Percentiles rank a stretch among this genome's conserved stretches.
These are phyloP conservation scores for Martiniozyma asiatica DNA, from an alignment of 1,139 yeast genomes.

Conservation along the genomic window DNA sequence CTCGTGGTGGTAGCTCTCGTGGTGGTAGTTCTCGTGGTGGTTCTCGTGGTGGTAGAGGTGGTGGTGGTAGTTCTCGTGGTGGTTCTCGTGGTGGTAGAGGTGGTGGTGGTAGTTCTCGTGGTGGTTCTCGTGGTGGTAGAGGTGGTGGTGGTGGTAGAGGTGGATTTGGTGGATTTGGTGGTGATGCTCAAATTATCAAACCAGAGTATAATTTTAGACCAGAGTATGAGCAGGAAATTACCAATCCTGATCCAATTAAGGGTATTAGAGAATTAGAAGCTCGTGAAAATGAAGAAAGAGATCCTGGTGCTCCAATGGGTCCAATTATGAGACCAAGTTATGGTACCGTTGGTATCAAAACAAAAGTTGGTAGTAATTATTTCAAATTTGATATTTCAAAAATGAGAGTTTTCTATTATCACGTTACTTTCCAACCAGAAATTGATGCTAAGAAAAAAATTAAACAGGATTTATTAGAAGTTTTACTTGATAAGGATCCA, in stretches of 20 bases:
- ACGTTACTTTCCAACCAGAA: slow-evolving; percentile 14
- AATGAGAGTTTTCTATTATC: slow-evolving; percentile 12
- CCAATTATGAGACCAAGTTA: slow-evolving; percentile 14
- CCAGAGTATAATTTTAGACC: slow-evolving; percentile 14
- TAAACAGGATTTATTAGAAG: slow-evolving; percentile 12
- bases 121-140: slow-evolving; percentile 7
- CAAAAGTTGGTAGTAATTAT: slow-evolving; percentile 16
- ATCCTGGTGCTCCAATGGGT: slow-evolving; percentile 9
- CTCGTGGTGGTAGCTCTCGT: slow-evolving; percentile 1
- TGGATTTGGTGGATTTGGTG: slow-evolving; percentile 10
- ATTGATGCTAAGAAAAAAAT: slow-evolving; percentile 11
- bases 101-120: slow-evolving; percentile 9
- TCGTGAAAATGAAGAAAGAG: slow-evolving; percentile 6
- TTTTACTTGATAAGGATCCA: slow-evolving; percentile 11
- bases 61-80: slow-evolving; percentile 3
- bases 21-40: slow-evolving; percentile 6
- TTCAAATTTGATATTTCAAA: slow-evolving; percentile 11
- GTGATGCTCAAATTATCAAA: slow-evolving; percentile 11
- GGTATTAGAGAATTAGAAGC: slow-evolving; percentile 8
- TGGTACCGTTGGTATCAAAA: slow-evolving; percentile 14
- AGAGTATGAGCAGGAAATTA: slow-evolving; percentile 10
- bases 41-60: slow-evolving; percentile 7
- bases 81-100: slow-evolving; percentile 9
- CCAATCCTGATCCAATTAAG: slow-evolving; percentile 10
- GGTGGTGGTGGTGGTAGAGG: slow-evolving; percentile 9